These are phyloP conservation scores for Citrullus mucosospermus DNA, from an alignment of 306 rosid genomes.

Conservation along the genomic window DNA sequence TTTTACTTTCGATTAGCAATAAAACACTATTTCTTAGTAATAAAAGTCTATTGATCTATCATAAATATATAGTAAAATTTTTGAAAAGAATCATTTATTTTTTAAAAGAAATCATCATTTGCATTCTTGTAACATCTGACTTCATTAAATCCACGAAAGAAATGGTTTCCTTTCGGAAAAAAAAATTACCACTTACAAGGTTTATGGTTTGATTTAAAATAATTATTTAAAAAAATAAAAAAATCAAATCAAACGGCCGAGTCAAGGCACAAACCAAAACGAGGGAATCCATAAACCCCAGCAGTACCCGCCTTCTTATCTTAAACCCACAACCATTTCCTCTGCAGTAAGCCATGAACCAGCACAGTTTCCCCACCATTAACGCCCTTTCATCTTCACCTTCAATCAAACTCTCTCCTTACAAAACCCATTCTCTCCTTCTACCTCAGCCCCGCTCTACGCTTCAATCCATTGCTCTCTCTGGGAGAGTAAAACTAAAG, in stretches of 20 bases:
- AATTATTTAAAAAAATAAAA: no score
- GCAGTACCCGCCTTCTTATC: conserved; percentile 1
- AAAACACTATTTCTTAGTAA: no score
- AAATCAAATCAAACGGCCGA: not conserved
- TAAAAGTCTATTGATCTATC: no score
- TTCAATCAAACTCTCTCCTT: conserved; percentile 25
- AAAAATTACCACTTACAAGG: no score
- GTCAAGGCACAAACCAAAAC: not conserved
- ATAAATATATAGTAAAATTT: no score
- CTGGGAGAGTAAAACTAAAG: conserved; percentile 20
- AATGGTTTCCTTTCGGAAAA: no score
- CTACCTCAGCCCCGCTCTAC: conserved; percentile 25
- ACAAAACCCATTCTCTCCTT: conserved; percentile 13
- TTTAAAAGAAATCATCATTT: no score
- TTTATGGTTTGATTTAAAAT: no score
- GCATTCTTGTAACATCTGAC: no score
- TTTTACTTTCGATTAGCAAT: no score
- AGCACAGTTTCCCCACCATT: conserved; percentile 21
- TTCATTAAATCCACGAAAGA: no score
- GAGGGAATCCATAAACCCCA: conserved; percentile 5
- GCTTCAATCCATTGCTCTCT: conserved; percentile 27
- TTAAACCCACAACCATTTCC: conserved; percentile 12
- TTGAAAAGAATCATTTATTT: no score
- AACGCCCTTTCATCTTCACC: conserved; percentile 16
- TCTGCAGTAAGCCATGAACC: not conserved